These are phyloP conservation scores for Kluyveromyces starmeri DNA, from an alignment of 805 yeast species.

Conservation along the genomic window DNA sequence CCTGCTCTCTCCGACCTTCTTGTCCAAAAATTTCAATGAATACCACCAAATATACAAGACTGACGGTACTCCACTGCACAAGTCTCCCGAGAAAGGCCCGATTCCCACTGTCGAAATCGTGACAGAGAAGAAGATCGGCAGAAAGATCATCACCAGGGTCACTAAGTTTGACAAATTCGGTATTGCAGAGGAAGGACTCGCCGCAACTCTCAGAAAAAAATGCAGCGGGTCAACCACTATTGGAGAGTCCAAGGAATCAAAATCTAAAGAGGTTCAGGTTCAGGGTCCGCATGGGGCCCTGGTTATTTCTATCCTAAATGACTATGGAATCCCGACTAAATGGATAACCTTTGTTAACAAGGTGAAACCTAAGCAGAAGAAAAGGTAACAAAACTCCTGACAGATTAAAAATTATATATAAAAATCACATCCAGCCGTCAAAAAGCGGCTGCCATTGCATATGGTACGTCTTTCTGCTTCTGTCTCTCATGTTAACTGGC, in stretches of 20 bases:
- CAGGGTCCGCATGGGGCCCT: slow-evolving; percentile 82
- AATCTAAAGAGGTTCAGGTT: slow-evolving; percentile 60
- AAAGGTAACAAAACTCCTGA: slow-evolving; percentile 5
- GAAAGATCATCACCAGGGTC: slow-evolving; percentile 70
- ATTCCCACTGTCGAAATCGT: slow-evolving; percentile 58
- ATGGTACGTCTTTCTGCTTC: too few species aligned
- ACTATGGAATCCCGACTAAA: slow-evolving; percentile 52
- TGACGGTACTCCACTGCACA: slow-evolving; percentile 34
- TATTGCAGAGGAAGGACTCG: slow-evolving; percentile 54
- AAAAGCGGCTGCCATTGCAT: too few species aligned
- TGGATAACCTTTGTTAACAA: slow-evolving; percentile 65
- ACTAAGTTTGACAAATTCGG: slow-evolving; percentile 59
- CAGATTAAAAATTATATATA: too few species aligned
- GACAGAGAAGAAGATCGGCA: slow-evolving; percentile 71
- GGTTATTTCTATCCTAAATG: slow-evolving; percentile 47
- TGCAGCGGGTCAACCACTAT: slow-evolving; percentile 88
- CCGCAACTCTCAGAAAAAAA: slow-evolving; percentile 59
- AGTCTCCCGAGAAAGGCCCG: slow-evolving; percentile 47
- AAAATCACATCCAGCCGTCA: too few species aligned
- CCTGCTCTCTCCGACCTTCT: slow-evolving; percentile 34
- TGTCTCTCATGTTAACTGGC: too few species aligned
- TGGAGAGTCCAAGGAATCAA: slow-evolving; percentile 47
- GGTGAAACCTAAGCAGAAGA: slow-evolving; percentile 44
- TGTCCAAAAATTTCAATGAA: slow-evolving; percentile 39
- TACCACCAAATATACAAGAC: slow-evolving; percentile 38